Evolutionary conservation across 208 protist species (phyloP).

Genomic region (Trypanosoma brucei): DNA sequence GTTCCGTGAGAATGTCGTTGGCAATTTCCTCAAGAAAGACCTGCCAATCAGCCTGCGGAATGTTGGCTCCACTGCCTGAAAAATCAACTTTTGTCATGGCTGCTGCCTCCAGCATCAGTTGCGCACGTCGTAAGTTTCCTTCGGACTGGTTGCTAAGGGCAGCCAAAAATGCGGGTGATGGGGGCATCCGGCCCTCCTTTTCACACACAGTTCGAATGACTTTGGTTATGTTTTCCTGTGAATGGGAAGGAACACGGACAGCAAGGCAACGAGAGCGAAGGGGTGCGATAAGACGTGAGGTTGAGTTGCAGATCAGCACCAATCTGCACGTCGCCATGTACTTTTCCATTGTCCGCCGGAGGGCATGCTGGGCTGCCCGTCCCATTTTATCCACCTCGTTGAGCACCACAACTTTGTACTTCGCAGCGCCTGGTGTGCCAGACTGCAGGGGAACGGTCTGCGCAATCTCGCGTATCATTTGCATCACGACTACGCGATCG

Average conservation of each 20-base stretch:
- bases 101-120: slow-evolving; percentile 97
- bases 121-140: slow-evolving; percentile 95
- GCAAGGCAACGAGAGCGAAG: slow-evolving; percentile 97
- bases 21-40: slow-evolving; percentile 91
- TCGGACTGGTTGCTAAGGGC: slow-evolving; percentile 69
- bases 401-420: slow-evolving; percentile 96
- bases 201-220: slow-evolving; percentile 68
- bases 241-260: slow-evolving; percentile 95
- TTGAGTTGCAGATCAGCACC: slow-evolving; percentile 94
- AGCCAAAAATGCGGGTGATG: slow-evolving; percentile 59
- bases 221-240: slow-evolving; percentile 82
- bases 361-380: slow-evolving; percentile 97
- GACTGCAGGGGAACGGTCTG: slow-evolving; percentile 85
- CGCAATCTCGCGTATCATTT: slow-evolving; percentile 99
- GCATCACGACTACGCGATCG: slow-evolving; percentile 97
- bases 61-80: slow-evolving; percentile 52
- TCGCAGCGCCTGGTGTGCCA: slow-evolving; percentile 19
- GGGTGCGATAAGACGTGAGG: slow-evolving; percentile 95
- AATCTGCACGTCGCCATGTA: slow-evolving; percentile 97
- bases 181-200: slow-evolving; percentile 50
- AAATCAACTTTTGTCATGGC: slow-evolving; percentile 83
- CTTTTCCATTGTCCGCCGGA: slow-evolving; percentile 99
- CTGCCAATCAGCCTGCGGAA: slow-evolving; percentile 95
- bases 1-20: slow-evolving; percentile 89
- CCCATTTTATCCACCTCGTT: slow-evolving; percentile 97